Evolutionary conservation across 352 stramenopile species (phyloP).

Genomic region (Phytopythium kandeliae): DNA sequence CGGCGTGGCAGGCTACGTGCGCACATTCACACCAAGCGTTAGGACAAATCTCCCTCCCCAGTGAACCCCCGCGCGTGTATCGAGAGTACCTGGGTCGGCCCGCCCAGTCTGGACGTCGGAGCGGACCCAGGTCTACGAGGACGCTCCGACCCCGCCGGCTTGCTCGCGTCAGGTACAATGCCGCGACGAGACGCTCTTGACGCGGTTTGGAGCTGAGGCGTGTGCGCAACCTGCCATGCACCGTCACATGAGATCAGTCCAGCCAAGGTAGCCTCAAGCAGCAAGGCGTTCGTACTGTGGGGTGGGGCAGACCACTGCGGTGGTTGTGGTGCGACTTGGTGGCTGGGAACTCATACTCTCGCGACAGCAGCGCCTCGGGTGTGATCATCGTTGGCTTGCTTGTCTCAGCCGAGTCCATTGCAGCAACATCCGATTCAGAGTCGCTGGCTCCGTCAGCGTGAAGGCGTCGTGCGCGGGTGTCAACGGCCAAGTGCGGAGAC

Average conservation of each 20-base stretch:
- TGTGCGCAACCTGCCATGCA: conserved; percentile 14
- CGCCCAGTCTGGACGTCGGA: conserved; percentile 1
- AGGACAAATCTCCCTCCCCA: background rate
- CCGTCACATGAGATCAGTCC: background rate
- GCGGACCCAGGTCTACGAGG: background rate
- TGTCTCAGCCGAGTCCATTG: background rate
- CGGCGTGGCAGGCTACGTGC: conserved; percentile 41
- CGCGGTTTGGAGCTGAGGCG: conserved; percentile 40
- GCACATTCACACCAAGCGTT: background rate
- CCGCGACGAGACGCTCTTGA: conserved; percentile 18
- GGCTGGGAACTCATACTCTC: conserved; percentile 22
- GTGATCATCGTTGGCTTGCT: conserved; percentile 15
- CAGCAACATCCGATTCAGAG: conserved; percentile 12
- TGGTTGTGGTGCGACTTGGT: background rate
- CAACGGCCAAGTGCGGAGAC: conserved; percentile 58
- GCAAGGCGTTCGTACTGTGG: background rate
- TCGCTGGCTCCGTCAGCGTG: conserved; percentile 16
- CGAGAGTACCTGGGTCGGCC: conserved; percentile 31
- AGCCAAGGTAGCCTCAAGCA: background rate
- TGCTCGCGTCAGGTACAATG: conserved; percentile 1
- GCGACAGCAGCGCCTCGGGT: conserved; percentile 30
- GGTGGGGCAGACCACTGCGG: background rate
- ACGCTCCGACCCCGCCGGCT: background rate
- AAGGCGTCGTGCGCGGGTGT: conserved; percentile 40
- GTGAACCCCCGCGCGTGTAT: background rate